A percentile compares a stretch with the other conserved stretches of the same genome.
Conservation (phyloP, 257 asterid species). For the Cruciata laevipes region DNA sequence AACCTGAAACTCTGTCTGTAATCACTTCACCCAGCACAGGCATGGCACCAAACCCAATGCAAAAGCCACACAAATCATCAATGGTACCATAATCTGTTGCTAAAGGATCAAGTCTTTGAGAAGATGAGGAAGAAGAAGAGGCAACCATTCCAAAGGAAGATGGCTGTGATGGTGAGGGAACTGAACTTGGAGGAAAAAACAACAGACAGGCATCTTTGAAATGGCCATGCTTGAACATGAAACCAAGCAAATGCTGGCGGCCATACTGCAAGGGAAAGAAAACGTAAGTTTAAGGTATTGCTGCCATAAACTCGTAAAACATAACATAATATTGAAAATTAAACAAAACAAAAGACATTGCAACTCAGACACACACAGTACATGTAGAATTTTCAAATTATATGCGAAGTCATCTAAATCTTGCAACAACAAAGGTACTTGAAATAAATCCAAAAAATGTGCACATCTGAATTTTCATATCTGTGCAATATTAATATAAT, state of each 20-base stretch:
- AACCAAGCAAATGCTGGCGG: slow-evolving; percentile 80
- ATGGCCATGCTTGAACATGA: slow-evolving; percentile 92
- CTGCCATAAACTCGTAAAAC: neutral
- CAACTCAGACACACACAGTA: neutral
- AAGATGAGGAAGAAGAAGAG: slow-evolving; percentile 80
- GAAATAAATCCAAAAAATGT: neutral
- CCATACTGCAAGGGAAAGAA: slow-evolving; percentile 62
- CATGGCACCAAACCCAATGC: slow-evolving; percentile 87
- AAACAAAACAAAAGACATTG: neutral
- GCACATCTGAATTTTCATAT: neutral
- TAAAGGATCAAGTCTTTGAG: slow-evolving; percentile 77
- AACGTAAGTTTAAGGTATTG: neutral
- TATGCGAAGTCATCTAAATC: neutral
- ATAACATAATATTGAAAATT: neutral
- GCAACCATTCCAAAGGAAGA: slow-evolving; percentile 50
- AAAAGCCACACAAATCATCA: slow-evolving; percentile 81
- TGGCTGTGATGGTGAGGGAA: slow-evolving; percentile 66
- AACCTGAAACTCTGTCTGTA: slow-evolving; percentile 44
- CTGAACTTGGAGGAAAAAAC: slow-evolving; percentile 70
- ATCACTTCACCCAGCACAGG: slow-evolving; percentile 78
- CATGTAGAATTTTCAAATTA: neutral
- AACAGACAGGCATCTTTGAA: slow-evolving; percentile 79
- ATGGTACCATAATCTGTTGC: slow-evolving; percentile 88
- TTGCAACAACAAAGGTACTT: neutral
- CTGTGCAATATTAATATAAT: neutral